A percentile compares a stretch with the other conserved stretches of the same genome.
Conservation (phyloP, 1,284 basidiomycete species). For the Sphaerobolus stellatus region DNA sequence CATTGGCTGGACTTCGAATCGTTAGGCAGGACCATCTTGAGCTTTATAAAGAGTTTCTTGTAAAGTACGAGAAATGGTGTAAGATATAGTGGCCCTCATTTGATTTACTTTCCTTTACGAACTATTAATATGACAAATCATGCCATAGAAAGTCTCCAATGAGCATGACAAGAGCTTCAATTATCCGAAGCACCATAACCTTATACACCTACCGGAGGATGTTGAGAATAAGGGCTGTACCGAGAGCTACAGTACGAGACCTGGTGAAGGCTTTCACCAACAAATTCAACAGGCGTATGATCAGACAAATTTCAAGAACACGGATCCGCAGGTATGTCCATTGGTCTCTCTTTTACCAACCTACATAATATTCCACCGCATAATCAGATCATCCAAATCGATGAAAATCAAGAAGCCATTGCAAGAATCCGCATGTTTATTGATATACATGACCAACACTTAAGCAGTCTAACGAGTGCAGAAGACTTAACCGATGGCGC, state of each 20-base stretch:
- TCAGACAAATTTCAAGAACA: neutral
- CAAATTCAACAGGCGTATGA: neutral
- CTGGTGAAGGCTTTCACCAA: neutral
- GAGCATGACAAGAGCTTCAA: too few species aligned
- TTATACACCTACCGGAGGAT: neutral
- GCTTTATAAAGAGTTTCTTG: too few species aligned
- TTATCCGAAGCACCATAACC: neutral
- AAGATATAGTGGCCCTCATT: too few species aligned
- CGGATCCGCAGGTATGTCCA: neutral
- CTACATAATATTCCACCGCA: too few species aligned
- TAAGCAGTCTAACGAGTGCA: neutral
- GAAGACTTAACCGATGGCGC: neutral
- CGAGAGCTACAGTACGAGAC: neutral
- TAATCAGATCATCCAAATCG: neutral
- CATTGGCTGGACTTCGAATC: too few species aligned
- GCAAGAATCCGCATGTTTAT: neutral
- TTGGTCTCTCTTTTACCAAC: neutral
- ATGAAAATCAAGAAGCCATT: neutral
- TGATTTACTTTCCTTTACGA: too few species aligned
- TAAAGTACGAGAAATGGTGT: too few species aligned
- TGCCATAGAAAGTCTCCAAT: too few species aligned
- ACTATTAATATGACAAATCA: too few species aligned
- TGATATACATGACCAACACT: neutral
- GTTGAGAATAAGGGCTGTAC: neutral
- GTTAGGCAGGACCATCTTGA: too few species aligned